These are phyloP conservation scores for Neurospora sp. DNA, from an alignment of 2,329 filamentous ascomycete genomes.

Conservation along the genomic window DNA sequence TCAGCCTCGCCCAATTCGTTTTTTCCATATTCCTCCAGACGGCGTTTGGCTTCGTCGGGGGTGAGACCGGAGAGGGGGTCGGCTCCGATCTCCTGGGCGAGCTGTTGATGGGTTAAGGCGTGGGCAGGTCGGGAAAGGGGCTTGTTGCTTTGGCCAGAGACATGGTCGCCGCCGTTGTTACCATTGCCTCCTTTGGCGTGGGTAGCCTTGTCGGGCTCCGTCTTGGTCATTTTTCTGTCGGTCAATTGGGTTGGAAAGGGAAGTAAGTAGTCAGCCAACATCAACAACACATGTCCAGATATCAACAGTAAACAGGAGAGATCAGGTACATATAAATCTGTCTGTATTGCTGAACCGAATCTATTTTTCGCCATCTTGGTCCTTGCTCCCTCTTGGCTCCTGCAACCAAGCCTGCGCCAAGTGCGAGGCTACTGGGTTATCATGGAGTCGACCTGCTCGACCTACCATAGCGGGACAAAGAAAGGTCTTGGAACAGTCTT, in stretches of 20 bases:
- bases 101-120: constrained; percentile 47
- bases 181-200: not conserved
- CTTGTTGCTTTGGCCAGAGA: constrained; percentile 33
- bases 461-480: not conserved
- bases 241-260: too few relatives aligned
- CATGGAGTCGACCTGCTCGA: not conserved
- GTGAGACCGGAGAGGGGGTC: constrained; percentile 58
- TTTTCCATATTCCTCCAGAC: constrained; percentile 49
- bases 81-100: constrained; percentile 51
- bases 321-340: too few relatives aligned
- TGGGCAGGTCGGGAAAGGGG: constrained; percentile 54
- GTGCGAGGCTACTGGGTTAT: not conserved
- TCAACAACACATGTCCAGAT: too few relatives aligned
- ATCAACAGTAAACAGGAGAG: too few relatives aligned
- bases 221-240: constrained; percentile 12
- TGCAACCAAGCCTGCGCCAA: not conserved
- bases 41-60: constrained; percentile 45
- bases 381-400: too few relatives aligned
- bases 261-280: too few relatives aligned
- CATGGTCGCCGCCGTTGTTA: constrained; percentile 14
- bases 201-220: constrained; percentile 15
- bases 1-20: constrained; percentile 66
- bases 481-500: not conserved
- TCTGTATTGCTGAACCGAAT: too few relatives aligned
- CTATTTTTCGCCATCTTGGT: too few relatives aligned